Percentiles rank a stretch among this genome's conserved stretches.
phyloP scores from a whole-genome alignment of 306 rosid genomes.

The Luffa acutangula region DNA sequence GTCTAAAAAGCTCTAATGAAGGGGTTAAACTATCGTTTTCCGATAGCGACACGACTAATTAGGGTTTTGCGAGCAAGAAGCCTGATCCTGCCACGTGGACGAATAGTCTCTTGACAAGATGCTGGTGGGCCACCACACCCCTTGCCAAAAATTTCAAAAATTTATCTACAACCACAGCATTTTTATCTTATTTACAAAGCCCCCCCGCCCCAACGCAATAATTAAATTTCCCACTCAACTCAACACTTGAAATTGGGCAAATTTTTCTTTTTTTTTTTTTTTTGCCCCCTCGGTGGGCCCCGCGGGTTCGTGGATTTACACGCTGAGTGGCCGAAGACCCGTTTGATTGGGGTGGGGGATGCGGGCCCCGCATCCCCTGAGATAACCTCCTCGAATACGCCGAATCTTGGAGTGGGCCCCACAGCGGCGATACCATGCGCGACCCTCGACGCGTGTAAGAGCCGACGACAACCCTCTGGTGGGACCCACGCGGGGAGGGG shows the following conservation, averaged over 20 bases:
- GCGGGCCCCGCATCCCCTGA: not conserved
- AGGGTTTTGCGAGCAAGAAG: not conserved
- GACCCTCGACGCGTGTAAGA: not conserved
- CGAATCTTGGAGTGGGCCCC: not conserved
- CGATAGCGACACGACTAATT: not conserved
- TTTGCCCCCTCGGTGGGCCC: not conserved
- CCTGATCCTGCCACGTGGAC: not conserved
- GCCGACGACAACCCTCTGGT: not conserved
- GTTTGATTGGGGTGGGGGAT: not conserved
- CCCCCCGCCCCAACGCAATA: not conserved
- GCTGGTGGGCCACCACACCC: not conserved
- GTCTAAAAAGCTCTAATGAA: not conserved
- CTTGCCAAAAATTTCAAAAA: not conserved
- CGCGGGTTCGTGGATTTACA: too few relatives aligned
- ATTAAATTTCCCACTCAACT: not conserved
- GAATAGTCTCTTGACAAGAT: not conserved
- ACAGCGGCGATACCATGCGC: not conserved
- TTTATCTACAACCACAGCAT: not conserved
- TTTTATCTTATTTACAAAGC: not conserved
- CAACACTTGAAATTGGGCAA: not conserved
- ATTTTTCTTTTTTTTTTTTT: not conserved
- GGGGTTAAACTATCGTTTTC: constrained; percentile 6
- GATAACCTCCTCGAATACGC: not conserved
- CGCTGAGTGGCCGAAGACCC: not conserved
- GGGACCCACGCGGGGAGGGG: not conserved